Evolutionary conservation across 768 basidiomycete species (phyloP).

Genomic region (Tricholoma sp.): DNA sequence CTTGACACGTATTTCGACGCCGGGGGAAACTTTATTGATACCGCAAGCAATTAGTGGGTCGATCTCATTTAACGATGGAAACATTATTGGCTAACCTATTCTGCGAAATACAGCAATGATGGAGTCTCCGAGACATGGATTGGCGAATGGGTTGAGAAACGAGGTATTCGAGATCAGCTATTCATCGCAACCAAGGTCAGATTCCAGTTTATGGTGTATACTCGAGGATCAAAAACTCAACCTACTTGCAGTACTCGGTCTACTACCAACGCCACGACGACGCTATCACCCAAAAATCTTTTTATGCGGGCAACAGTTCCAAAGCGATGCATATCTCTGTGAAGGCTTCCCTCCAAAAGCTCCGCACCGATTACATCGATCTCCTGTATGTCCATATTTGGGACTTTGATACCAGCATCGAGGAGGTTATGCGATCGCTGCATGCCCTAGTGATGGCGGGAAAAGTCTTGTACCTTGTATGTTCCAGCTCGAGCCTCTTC

Average conservation of each 20-base stretch:
- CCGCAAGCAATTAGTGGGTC: conserved; percentile 12
- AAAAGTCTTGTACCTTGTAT: conserved; percentile 45
- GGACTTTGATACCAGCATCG: conserved; percentile 46
- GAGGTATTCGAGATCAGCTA: conserved; percentile 39
- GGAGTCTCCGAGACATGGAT: conserved; percentile 48
- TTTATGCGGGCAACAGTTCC: conserved; percentile 33
- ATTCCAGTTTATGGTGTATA: background rate
- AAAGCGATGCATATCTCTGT: conserved; percentile 37
- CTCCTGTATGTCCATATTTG: conserved; percentile 42
- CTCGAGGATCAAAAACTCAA: too few species aligned
- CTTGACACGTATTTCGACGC: conserved; percentile 4
- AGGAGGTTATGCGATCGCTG: conserved; percentile 56
- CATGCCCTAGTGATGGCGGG: conserved; percentile 43
- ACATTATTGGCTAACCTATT: too few species aligned
- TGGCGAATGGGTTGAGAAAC: conserved; percentile 41
- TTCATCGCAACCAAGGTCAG: conserved; percentile 37
- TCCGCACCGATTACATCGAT: conserved; percentile 38
- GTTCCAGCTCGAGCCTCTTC: background rate
- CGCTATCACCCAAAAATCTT: conserved; percentile 11
- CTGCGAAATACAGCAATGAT: conserved; percentile 34
- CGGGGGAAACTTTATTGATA: conserved; percentile 15
- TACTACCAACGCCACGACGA: conserved; percentile 12
- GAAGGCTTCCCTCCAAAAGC: conserved; percentile 35
- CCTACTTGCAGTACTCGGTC: conserved; percentile 10
- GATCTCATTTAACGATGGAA: background rate